Evolutionary conservation across 2,329 filamentous ascomycete species (phyloP), one percentile per base, ranked within the genome.

Genomic region (Leptographium flavum): DNA sequence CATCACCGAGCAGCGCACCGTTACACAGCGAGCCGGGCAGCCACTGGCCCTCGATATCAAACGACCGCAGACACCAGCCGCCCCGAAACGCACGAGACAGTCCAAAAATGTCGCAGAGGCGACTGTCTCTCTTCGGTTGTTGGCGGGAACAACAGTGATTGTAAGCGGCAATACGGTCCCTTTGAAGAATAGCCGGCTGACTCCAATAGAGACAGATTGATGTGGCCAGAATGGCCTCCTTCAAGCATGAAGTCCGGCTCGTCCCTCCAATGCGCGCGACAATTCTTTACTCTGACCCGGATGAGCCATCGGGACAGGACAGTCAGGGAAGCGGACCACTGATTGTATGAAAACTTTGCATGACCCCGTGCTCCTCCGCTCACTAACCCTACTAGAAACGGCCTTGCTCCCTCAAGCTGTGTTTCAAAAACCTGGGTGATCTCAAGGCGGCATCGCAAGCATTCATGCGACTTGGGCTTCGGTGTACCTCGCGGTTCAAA

Each of bases 401-500:
- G 11, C 33, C 47, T 9, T 46, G 45, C 9, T 48, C 47, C 25
- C 35, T 53, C 23, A 51, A 47, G 45, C 38, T 53, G 13, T 53
- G 49, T 25, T 53, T 53, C n/a, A 42, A 45, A n/a, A 47, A 47
- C n/a, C 43, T 50, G n/a, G 45, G 47, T 4, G 51, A 53, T 19
- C 45, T 53, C 6, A 51, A 50, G 23, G 31, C 47, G 3, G 49
- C 49, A 10, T 53, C 47, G 0, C 46, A 53, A 14, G 42, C 42
- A 5, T 51, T 53, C 23, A 23, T 50, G 19, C 36, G 45, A 6
- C 42, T 49, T 14, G 47, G 49, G 10, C 43, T 53, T 7, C 51
- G 51, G 4, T 53, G 51, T 25, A 51, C 43, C 4, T 46, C 46
- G 3, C 46, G 46, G 19, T 40, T 47, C 31, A 51, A 48, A 22